phyloP scores from a whole-genome alignment of 2,329 filamentous ascomycete genomes.

The Ophiostoma australiae region DNA sequence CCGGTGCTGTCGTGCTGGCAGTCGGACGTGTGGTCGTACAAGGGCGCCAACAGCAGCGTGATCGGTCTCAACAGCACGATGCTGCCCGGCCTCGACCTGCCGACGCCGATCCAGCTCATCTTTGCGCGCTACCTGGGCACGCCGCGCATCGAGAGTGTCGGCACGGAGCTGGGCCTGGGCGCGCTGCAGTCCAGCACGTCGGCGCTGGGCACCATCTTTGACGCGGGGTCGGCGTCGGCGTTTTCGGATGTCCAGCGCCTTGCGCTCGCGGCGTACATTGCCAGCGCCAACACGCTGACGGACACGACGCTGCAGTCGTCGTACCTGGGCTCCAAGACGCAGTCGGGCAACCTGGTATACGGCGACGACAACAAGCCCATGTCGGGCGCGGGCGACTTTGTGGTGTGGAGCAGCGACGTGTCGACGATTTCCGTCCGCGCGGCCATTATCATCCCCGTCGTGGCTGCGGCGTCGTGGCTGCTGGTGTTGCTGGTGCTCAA shows the following conservation, averaged over 20 bases:
- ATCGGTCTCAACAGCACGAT: conserved; percentile 25
- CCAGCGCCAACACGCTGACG: conserved; percentile 30
- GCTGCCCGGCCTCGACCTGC: conserved; percentile 29
- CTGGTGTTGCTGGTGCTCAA: conserved; percentile 25
- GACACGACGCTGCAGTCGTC: conserved; percentile 30
- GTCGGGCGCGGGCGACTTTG: conserved; percentile 30
- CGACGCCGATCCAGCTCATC: conserved; percentile 26
- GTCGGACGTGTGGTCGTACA: conserved; percentile 32
- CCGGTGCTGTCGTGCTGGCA: conserved; percentile 33
- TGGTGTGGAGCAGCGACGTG: conserved; percentile 31
- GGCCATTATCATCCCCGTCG: conserved; percentile 30
- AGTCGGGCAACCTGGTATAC: conserved; percentile 24
- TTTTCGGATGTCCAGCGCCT: conserved; percentile 32
- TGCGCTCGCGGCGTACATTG: conserved; percentile 31
- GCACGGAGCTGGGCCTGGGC: conserved; percentile 27
- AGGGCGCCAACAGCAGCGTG: conserved; percentile 28
- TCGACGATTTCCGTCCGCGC: conserved; percentile 31
- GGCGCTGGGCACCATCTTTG: conserved; percentile 29
- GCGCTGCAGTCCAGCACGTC: conserved; percentile 29
- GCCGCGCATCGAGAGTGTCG: conserved; percentile 28
- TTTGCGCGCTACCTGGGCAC: conserved; percentile 26
- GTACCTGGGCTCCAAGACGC: conserved; percentile 19
- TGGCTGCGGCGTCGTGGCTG: conserved; percentile 22
- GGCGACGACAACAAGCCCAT: conserved; percentile 27
- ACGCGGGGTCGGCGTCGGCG: conserved; percentile 30